phyloP scores from a whole-genome alignment of 371 early-diverging fungal genomes.

The Batrachochytrium dendrobatidis region DNA sequence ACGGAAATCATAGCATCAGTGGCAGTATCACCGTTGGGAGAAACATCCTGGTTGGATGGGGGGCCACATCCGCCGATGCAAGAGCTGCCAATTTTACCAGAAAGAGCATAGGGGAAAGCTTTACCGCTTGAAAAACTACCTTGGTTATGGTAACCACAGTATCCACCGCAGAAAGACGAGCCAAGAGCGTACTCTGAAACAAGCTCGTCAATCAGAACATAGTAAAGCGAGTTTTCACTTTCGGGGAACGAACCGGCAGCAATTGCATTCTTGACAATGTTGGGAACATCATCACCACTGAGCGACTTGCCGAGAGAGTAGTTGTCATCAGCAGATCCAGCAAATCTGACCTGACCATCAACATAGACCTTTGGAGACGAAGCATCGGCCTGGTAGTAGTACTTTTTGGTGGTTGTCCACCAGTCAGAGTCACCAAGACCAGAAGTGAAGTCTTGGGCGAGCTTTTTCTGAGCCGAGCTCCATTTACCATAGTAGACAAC shows the following conservation, averaged over 20 bases:
- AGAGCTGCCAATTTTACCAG: neutral
- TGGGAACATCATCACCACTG: conserved; percentile 26
- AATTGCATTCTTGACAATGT: conserved; percentile 38
- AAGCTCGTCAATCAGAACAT: conserved; percentile 37
- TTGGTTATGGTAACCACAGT: conserved; percentile 49
- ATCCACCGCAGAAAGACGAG: conserved; percentile 31
- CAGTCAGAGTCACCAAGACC: conserved; percentile 38
- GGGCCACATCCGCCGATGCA: conserved; percentile 8
- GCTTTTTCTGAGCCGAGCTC: conserved; percentile 27
- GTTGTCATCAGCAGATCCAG: conserved; percentile 38
- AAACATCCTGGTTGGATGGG: conserved; percentile 6
- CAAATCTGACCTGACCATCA: conserved; percentile 41
- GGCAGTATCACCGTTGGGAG: conserved; percentile 41
- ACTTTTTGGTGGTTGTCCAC: conserved; percentile 37
- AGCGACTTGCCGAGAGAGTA: conserved; percentile 38
- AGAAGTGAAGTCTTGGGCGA: conserved; percentile 40
- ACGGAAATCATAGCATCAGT: conserved; percentile 47
- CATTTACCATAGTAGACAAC: conserved; percentile 49
- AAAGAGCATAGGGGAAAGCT: neutral
- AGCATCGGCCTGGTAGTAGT: neutral
- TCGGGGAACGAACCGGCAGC: conserved; percentile 41
- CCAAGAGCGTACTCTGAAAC: conserved; percentile 27
- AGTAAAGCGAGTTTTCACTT: conserved; percentile 44
- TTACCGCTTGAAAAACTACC: no score
- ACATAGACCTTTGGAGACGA: conserved; percentile 17